Evolutionary conservation across 1,139 yeast genomes (phyloP), one percentile per base, ranked within the genome.

Genomic region (Kodamaea derodonti): DNA sequence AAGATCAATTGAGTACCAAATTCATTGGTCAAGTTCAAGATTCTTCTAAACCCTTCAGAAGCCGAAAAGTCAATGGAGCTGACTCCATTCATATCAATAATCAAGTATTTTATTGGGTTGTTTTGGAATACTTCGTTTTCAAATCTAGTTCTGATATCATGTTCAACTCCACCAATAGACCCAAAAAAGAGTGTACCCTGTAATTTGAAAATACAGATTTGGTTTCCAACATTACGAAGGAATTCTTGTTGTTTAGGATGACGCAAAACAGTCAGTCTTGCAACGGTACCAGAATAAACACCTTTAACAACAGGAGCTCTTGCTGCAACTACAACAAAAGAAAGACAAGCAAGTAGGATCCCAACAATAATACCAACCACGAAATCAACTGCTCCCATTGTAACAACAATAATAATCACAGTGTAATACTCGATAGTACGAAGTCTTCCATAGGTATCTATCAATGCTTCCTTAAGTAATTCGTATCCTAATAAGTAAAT

Each of bases 381-480:
- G 58, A 92, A 92, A 60, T 92, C 98, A 73, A 86, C 84, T 2
- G 84, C 82, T 3, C 97, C 98, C 98, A 94, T 92, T 0, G 92
- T 83, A 18, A 87, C 65, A 16, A 94, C 95, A 48, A 92, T 92
- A 9, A 83, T 79, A 5, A 84, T 61, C 41, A 92, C 84, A 2
- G 98, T 92, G 29, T 77, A 51, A 56, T 92, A 92, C 55, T 92
- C 98, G 45, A 86, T 84, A 27, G 60, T 67, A 30, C 80, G 72
- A 30, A 92, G 73, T 45, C 84, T 74, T 1, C 94, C 94, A 62
- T 75, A 74, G 0, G 97, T 87, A 55, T 92, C 98, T 46, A 75
- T 77, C 12, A 92, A 53, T 0, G 97, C 86, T 56, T 92, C 98
- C 39, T 84, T 80, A 43, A 92, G 59, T 36, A 92, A 67, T 58